Evolutionary conservation across 176 grass and related monocot genomes (phyloP), one percentile per base, ranked within the genome.

Genomic region (Carex parvula): DNA sequence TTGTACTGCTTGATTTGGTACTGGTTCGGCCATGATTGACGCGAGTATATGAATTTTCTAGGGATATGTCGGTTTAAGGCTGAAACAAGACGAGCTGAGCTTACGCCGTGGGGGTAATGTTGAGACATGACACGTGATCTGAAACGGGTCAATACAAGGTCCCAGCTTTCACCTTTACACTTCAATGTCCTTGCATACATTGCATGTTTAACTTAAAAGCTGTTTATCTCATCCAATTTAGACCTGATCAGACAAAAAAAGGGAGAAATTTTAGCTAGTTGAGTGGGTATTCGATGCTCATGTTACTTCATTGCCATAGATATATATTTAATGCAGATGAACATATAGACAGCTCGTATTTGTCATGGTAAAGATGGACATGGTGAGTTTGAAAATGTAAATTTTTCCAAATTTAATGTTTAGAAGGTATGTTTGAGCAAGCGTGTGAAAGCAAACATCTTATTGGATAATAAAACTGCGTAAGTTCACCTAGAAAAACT

Each of bases 131-230:
- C 61, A 17, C 56, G 66, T 65, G 30, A 55, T 84, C 75, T 53
- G 71, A 30, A 85, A 68, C 70, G 54, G 64, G 22, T 68, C 8
- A 26, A 33, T 42, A 85, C 26, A 81, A 80, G 70, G 63, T 81
- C 37, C 65, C 62, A 82, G 33, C 53, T 85, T 50, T 89, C 65
- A 66, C 75, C 32, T 81, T 70, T 82, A 81, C 37, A 89, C 64
- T 80, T 89, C 16, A 89, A 54, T 81, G 64, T 81, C 65, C 53
- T 89, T 72, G 83, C 76, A 81, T 82, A 85, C 87, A 85, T 89
- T 66, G 77, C 41, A 68, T 20, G 14, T 60, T 82, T 6, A 11
- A 66, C 52, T 41, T 29, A 35, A 53, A 21, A 33, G 4, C 14
- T 14, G 17, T 63, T 62, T 81, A 81, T 67, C 37, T 65, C 21